These are phyloP conservation scores for Botrytis medusae DNA, from an alignment of 2,329 filamentous ascomycete genomes.

Conservation along the genomic window DNA sequence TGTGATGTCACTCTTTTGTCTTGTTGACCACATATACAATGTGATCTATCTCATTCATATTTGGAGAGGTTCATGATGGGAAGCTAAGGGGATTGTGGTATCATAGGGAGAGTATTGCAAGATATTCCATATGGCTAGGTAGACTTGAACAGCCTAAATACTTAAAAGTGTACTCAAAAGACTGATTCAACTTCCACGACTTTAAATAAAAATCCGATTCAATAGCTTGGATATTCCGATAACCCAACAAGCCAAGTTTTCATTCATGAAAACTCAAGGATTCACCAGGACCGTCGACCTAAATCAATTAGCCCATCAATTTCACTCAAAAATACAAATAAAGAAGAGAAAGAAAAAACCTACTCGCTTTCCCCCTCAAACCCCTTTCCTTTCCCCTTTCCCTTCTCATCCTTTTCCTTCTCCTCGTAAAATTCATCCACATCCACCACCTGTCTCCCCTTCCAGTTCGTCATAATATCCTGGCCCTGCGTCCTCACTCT, in stretches of 20 bases:
- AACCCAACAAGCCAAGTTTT: not conserved
- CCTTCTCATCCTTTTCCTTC: conserved; percentile 26
- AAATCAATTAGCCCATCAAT: not conserved
- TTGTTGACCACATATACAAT: not conserved
- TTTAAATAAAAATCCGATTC: not conserved
- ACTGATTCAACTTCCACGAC: not conserved
- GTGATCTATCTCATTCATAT: not conserved
- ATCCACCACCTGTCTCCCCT: conserved; percentile 39
- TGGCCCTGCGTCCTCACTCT: conserved; percentile 46
- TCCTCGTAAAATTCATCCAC: conserved; percentile 33
- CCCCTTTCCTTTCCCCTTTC: conserved; percentile 27
- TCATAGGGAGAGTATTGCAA: not conserved
- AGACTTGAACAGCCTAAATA: not conserved
- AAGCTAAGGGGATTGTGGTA: not conserved
- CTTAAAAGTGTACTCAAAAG: not conserved
- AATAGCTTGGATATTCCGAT: not conserved
- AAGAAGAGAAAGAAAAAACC: conserved; percentile 22
- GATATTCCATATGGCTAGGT: not conserved
- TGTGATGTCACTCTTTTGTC: no score
- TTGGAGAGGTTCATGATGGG: not conserved
- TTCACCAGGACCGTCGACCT: conserved; percentile 16
- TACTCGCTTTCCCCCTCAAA: conserved; percentile 32
- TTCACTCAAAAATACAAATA: not conserved
- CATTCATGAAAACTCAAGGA: not conserved
- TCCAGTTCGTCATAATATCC: conserved; percentile 36